phyloP scores from a whole-genome alignment of 768 basidiomycete genomes.

The Tricholoma matsutake region DNA sequence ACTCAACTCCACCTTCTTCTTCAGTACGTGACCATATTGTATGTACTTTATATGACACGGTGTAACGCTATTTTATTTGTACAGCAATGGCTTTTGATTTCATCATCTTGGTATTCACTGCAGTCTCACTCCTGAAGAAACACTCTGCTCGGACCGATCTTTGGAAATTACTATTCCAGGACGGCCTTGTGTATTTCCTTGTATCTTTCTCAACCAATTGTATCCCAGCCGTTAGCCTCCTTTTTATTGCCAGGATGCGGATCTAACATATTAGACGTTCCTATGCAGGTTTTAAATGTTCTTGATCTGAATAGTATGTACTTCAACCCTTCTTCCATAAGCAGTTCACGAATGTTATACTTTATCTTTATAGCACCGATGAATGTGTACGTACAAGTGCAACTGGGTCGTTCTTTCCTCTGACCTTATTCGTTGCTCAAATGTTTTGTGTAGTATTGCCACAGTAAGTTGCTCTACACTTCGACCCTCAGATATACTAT shows the following conservation, averaged over 20 bases:
- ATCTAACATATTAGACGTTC: neutral
- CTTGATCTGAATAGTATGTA: conserved; percentile 57
- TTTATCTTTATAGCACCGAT: conserved; percentile 41
- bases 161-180: conserved; percentile 71
- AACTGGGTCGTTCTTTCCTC: neutral
- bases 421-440: conserved; percentile 1
- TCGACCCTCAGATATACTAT: conserved; percentile 3
- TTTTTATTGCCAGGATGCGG: conserved; percentile 2
- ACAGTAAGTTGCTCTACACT: conserved; percentile 36
- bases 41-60: neutral
- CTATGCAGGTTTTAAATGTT: conserved; percentile 49
- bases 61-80: neutral
- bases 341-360: conserved; percentile 8
- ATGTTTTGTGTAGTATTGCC: conserved; percentile 40
- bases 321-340: neutral
- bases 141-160: conserved; percentile 55
- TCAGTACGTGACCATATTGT: conserved; percentile 46
- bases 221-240: conserved; percentile 58
- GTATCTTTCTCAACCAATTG: conserved; percentile 64
- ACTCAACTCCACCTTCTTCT: conserved; percentile 66
- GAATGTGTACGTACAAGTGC: conserved; percentile 50
- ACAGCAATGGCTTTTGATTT: conserved; percentile 71
- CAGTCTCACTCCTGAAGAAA: conserved; percentile 47
- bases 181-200: conserved; percentile 69
- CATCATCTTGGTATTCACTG: conserved; percentile 53